Percentiles rank a stretch among this genome's conserved stretches.
Conservation (phyloP, 2,329 filamentous ascomycete species). For the Penicillium expansum region DNA sequence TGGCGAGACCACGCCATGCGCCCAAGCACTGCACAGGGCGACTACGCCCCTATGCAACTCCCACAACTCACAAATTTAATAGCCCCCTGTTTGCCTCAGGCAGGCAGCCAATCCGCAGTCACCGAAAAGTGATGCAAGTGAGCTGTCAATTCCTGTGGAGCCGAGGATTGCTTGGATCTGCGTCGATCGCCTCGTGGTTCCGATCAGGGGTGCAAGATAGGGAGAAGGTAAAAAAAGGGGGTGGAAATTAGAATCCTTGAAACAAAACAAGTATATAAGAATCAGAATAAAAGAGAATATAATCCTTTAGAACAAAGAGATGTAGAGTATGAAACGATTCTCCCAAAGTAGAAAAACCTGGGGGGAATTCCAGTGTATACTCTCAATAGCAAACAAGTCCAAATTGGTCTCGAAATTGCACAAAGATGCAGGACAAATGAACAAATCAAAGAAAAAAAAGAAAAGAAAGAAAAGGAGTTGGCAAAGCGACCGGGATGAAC, state of each 20-base stretch:
- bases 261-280: not conserved
- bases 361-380: not conserved
- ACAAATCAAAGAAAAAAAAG: slow-evolving; percentile 17
- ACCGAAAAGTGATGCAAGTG: slow-evolving; percentile 28
- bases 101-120: slow-evolving; percentile 28
- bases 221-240: not conserved
- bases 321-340: not conserved
- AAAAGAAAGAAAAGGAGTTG: slow-evolving; percentile 20
- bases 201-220: slow-evolving; percentile 1
- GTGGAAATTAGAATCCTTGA: not conserved
- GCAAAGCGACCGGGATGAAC: slow-evolving; percentile 24
- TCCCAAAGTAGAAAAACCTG: not conserved
- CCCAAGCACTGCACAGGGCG: slow-evolving; percentile 5
- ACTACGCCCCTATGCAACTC: slow-evolving; percentile 9
- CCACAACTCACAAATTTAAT: slow-evolving; percentile 6
- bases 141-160: slow-evolving; percentile 29
- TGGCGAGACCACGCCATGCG: slow-evolving; percentile 9
- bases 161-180: slow-evolving; percentile 23
- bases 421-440: not conserved
- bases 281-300: not conserved
- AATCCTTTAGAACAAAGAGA: not conserved
- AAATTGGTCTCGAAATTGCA: slow-evolving; percentile 1
- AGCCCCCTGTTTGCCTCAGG: slow-evolving; percentile 27
- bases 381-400: slow-evolving; percentile 7
- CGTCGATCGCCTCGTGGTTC: slow-evolving; percentile 25